These are phyloP conservation scores for Hypsizygus ulmarius DNA, from an alignment of 1,284 basidiomycete species.

Conservation along the genomic window DNA sequence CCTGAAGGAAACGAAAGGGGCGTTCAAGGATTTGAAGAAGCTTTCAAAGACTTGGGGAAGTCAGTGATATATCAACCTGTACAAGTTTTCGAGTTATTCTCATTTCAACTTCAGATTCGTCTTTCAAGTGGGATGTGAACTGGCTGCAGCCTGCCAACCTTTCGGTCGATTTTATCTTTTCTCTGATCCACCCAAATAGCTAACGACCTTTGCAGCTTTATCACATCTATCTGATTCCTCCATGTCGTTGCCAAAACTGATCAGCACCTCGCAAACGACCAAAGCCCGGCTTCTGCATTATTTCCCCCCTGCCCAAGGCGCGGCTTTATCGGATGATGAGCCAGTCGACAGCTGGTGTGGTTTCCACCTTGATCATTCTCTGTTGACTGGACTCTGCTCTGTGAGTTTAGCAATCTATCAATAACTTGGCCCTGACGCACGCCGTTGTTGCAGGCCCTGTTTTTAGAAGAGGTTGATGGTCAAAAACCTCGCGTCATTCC, in stretches of 20 bases:
- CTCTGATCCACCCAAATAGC: neutral
- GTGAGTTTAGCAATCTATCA: slow-evolving; percentile 41
- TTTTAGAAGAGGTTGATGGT: slow-evolving; percentile 47
- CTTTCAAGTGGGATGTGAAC: slow-evolving; percentile 73
- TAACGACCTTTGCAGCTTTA: slow-evolving; percentile 42
- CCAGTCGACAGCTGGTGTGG: slow-evolving; percentile 81
- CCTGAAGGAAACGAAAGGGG: slow-evolving; percentile 57
- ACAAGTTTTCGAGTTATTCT: neutral
- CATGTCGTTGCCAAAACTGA: slow-evolving; percentile 60
- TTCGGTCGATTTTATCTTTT: slow-evolving; percentile 55
- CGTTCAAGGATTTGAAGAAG: slow-evolving; percentile 75
- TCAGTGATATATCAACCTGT: slow-evolving; percentile 28
- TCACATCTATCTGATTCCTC: slow-evolving; percentile 61
- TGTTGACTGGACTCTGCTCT: slow-evolving; percentile 87
- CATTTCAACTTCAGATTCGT: slow-evolving; percentile 51
- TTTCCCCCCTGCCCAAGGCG: slow-evolving; percentile 63
- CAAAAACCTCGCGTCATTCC: slow-evolving; percentile 49
- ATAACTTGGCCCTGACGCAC: slow-evolving; percentile 29
- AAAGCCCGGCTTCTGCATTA: slow-evolving; percentile 92
- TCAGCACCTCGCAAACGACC: slow-evolving; percentile 64
- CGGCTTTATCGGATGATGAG: slow-evolving; percentile 44
- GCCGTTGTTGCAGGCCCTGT: slow-evolving; percentile 68
- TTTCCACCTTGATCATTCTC: slow-evolving; percentile 82
- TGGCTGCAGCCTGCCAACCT: slow-evolving; percentile 83
- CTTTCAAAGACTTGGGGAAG: slow-evolving; percentile 83